A percentile compares a stretch with the other conserved stretches of the same genome.
Conservation (phyloP, 2,329 filamentous ascomycete genomes). For the Fusarium miscanthi region DNA sequence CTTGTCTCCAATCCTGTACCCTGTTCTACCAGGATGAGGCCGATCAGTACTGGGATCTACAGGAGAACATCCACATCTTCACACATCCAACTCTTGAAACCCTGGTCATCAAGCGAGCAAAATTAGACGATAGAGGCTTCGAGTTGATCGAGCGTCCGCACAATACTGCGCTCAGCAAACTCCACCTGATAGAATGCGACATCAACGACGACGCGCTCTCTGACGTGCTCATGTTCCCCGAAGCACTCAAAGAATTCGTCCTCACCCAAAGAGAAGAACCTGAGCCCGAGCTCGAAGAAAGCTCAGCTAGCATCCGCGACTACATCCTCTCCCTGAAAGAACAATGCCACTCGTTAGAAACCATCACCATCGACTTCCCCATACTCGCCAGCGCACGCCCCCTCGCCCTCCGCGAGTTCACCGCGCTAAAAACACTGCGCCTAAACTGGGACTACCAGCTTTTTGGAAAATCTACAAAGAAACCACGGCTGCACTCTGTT, state of each 20-base stretch:
- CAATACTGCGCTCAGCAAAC: constrained; percentile 56
- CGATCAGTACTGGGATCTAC: constrained; percentile 61
- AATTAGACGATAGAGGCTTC: constrained; percentile 59
- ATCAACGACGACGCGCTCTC: constrained; percentile 58
- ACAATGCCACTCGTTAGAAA: constrained; percentile 56
- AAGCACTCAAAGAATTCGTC: constrained; percentile 58
- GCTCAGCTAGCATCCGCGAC: constrained; percentile 58
- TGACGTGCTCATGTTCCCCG: constrained; percentile 56
- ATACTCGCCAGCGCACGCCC: constrained; percentile 54
- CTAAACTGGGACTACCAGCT: constrained; percentile 62
- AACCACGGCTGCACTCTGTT: constrained; percentile 58
- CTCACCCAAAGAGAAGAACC: constrained; percentile 58
- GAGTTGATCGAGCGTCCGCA: constrained; percentile 60
- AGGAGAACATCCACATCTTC: constrained; percentile 64
- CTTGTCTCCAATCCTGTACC: constrained; percentile 59
- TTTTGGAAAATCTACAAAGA: constrained; percentile 57
- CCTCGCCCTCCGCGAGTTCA: constrained; percentile 58
- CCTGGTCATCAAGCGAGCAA: constrained; percentile 57
- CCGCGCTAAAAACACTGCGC: constrained; percentile 53
- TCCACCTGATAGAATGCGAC: constrained; percentile 62
- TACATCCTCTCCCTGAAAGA: constrained; percentile 59
- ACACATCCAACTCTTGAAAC: constrained; percentile 60
- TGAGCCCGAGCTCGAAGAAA: constrained; percentile 57
- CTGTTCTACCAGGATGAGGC: constrained; percentile 60
- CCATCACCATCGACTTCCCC: constrained; percentile 58